These are phyloP conservation scores for Aquanectria penicillioides DNA, from an alignment of 2,329 filamentous ascomycete species.

Conservation along the genomic window DNA sequence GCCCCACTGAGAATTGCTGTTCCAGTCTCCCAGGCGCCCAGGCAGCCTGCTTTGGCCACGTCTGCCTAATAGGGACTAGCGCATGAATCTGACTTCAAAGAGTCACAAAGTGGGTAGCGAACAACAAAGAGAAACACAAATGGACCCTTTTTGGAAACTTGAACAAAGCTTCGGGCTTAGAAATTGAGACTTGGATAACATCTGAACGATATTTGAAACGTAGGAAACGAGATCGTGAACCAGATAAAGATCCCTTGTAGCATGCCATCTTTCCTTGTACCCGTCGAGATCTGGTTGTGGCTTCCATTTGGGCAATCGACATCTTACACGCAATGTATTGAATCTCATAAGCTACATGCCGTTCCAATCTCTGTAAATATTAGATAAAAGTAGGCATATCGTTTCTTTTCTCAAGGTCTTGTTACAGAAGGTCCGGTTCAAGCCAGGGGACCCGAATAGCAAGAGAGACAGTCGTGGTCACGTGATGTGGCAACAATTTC, in stretches of 20 bases:
- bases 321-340: too few species aligned
- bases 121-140: neutral
- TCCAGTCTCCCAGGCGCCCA: conserved; percentile 26
- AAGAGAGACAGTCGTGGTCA: conserved; percentile 24
- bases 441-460: too few species aligned
- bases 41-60: conserved; percentile 25
- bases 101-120: neutral
- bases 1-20: conserved; percentile 32
- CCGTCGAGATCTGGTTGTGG: neutral
- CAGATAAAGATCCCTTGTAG: too few species aligned
- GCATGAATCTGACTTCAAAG: neutral
- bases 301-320: neutral
- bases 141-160: neutral
- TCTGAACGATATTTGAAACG: too few species aligned
- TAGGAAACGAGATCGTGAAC: too few species aligned
- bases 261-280: neutral
- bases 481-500: conserved; percentile 45
- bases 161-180: neutral
- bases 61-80: conserved; percentile 27
- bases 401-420: too few species aligned
- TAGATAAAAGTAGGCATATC: too few species aligned
- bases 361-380: too few species aligned
- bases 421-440: too few species aligned
- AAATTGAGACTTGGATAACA: too few species aligned
- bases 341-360: too few species aligned